phyloP scores from a whole-genome alignment of 2,329 filamentous ascomycete species.

The Lachnellula cervina region DNA sequence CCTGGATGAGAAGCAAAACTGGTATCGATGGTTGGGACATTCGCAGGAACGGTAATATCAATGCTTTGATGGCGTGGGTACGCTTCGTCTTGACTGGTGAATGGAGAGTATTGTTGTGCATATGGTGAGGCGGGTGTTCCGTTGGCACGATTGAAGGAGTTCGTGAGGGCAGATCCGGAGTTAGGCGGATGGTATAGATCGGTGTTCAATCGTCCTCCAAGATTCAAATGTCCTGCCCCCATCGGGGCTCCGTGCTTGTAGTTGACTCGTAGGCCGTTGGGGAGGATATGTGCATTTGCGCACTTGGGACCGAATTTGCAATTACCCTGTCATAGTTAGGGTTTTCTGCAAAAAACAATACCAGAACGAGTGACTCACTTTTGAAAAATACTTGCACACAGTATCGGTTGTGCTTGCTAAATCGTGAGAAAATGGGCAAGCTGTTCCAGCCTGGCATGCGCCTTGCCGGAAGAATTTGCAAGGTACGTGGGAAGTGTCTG shows the following conservation, averaged over 20 bases:
- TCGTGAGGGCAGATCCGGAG: constrained; percentile 71
- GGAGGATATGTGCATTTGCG: constrained; percentile 91
- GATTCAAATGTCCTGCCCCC: constrained; percentile 53
- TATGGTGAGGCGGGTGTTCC: constrained; percentile 36
- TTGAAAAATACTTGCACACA: constrained; percentile 98
- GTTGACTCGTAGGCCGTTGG: constrained; percentile 89
- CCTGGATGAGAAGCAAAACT: constrained; percentile 46
- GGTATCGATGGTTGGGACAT: constrained; percentile 51
- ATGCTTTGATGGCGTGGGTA: constrained; percentile 49
- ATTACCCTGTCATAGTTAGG: constrained; percentile 64
- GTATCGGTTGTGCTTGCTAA: constrained; percentile 79
- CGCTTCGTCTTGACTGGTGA: constrained; percentile 51
- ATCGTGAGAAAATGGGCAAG: constrained; percentile 95
- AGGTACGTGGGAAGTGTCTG: constrained; percentile 93
- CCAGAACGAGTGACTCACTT: constrained; percentile 54
- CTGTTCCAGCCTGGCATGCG: constrained; percentile 90
- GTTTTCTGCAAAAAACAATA: neutral
- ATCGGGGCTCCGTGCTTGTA: constrained; percentile 52
- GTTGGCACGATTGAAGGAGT: constrained; percentile 63
- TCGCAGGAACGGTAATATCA: constrained; percentile 43
- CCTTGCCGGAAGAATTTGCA: constrained; percentile 99
- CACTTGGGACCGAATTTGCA: constrained; percentile 99
- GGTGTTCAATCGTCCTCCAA: constrained; percentile 63
- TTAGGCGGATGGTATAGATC: constrained; percentile 59
- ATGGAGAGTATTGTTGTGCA: constrained; percentile 36